Conservation (phyloP, 2,329 filamentous ascomycete species). For the Sphaerostilbella broomeana region DNA sequence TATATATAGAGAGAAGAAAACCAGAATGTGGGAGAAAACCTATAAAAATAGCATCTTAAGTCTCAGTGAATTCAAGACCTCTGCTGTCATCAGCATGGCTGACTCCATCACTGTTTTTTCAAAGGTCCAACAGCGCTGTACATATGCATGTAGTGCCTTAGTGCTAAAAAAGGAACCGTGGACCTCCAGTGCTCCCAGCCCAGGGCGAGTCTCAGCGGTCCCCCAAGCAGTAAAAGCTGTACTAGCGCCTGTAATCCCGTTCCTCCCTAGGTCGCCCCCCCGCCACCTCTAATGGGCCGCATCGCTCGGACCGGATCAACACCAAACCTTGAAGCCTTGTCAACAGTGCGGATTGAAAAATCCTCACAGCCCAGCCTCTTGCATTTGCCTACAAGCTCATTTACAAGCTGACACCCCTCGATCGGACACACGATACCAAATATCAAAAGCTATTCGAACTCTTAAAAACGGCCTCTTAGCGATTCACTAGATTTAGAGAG, state of each 20-base stretch:
- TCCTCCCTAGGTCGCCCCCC: not conserved
- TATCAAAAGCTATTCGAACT: conserved; percentile 7
- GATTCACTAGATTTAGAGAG: conserved; percentile 1
- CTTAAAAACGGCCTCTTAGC: too few relatives aligned
- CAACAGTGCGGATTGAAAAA: conserved; percentile 39
- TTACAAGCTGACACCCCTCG: not conserved
- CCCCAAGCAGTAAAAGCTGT: not conserved
- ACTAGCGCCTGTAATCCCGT: conserved; percentile 3
- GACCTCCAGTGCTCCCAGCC: not conserved
- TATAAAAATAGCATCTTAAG: too few relatives aligned
- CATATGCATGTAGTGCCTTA: too few relatives aligned
- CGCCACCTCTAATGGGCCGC: conserved; percentile 23
- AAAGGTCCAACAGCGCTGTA: too few relatives aligned
- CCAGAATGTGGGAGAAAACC: too few relatives aligned
- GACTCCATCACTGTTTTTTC: too few relatives aligned
- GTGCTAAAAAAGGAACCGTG: too few relatives aligned
- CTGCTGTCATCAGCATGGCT: too few relatives aligned
- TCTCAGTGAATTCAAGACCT: too few relatives aligned
- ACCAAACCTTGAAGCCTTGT: conserved; percentile 32
- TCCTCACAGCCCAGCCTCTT: conserved; percentile 32
- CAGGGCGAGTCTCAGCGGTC: too few relatives aligned
- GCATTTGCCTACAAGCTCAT: conserved; percentile 2
- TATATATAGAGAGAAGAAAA: too few relatives aligned
- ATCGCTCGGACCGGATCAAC: conserved; percentile 32
- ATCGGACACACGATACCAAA: not conserved